Evolutionary conservation across 148 eudicot genomes (phyloP).

Genomic region (Silene latifolia): DNA sequence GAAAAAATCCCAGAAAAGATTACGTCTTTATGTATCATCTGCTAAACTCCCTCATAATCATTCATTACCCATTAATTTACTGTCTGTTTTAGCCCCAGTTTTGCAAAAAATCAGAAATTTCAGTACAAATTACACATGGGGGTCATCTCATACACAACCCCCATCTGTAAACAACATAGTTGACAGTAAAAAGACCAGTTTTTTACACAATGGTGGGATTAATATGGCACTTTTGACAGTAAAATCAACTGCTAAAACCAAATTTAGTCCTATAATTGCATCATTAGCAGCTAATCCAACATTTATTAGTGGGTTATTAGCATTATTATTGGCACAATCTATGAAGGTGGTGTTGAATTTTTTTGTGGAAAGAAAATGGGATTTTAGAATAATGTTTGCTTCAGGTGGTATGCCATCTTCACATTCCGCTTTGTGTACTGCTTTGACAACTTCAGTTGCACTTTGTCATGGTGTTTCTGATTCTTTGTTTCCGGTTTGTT

Average conservation of each 20-base stretch:
- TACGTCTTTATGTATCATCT: conserved; percentile 15
- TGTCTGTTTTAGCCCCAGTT: conserved; percentile 33
- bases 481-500: conserved; percentile 80
- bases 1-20: conserved; percentile 19
- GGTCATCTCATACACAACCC: too few species aligned
- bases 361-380: conserved; percentile 75
- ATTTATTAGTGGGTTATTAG: conserved; percentile 65
- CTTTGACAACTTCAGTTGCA: conserved; percentile 79
- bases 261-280: conserved; percentile 63
- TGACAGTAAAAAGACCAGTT: not conserved
- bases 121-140: conserved; percentile 20
- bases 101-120: conserved; percentile 26
- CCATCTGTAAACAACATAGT: too few species aligned
- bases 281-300: conserved; percentile 69
- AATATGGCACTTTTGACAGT: conserved; percentile 57
- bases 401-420: conserved; percentile 99
- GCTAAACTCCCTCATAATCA: conserved; percentile 10
- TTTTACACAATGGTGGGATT: conserved; percentile 50
- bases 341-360: conserved; percentile 64
- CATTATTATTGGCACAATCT: conserved; percentile 67
- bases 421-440: conserved; percentile 82
- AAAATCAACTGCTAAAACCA: conserved; percentile 54
- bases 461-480: conserved; percentile 84
- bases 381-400: conserved; percentile 55
- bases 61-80: conserved; percentile 26